Evolutionary conservation across 805 yeast genomes (phyloP), one percentile per base, ranked within the genome.

Genomic region (Nakazawaea sp.): DNA sequence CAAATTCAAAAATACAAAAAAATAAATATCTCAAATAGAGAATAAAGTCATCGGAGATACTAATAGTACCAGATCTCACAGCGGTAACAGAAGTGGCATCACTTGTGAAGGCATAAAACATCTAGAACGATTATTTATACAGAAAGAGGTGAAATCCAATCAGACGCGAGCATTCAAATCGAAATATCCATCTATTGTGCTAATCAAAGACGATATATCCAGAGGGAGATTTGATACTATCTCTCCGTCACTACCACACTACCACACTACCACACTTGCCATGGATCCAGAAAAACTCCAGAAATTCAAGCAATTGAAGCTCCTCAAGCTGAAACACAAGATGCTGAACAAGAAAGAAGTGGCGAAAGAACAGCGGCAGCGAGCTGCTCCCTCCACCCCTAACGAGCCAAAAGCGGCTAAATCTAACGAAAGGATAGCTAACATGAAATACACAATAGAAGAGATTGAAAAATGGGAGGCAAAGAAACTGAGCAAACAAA

Each of bases 401-500:
- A n/a, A n/a, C n/a, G n/a, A n/a, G n/a, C n/a, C n/a, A n/a, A n/a
- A n/a, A n/a, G n/a, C 58, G 36, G 58, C 50, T 12, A 51, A 51
- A 18, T 74, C 68, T 3, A 56, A 60, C 30, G 53, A 56, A 9
- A 70, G 66, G 40, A 48, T 60, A 2, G 64, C 2, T 64, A 55
- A 56, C 34, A 62, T 72, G 70, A 72, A 72, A 38, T 73, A 75
- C 57, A 69, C 83, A 0, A 68, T 80, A 4, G 82, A 75, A 36
- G 84, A 83, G 36, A 67, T 75, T 39, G 82, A 78, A 44, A 60
- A 62, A 37, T 81, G 88, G 88, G 71, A 76, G 18, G 58, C 49
- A 20, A 66, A 63, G 36, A 50, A 56, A 38, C 56, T 48, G 30
- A 44, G 47, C 33, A 59, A 55, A 36, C 45, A 46, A 27, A 44